A percentile compares a stretch with the other conserved stretches of the same genome.
Evolutionary conservation across 2,329 filamentous ascomycete genomes (phyloP).

Genomic region (Zalaria obscura): DNA sequence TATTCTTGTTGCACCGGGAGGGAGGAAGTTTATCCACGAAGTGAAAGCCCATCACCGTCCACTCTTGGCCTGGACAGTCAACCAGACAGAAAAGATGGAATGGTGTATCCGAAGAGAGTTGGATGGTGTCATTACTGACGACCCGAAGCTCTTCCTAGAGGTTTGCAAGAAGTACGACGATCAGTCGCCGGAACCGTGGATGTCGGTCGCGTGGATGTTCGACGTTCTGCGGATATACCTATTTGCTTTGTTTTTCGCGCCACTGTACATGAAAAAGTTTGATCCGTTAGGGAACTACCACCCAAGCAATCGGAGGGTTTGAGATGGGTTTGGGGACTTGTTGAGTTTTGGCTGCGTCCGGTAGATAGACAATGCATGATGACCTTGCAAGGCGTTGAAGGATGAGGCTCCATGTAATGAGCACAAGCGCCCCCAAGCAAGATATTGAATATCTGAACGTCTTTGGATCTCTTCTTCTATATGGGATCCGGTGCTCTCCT

Average conservation of each 20-base stretch:
- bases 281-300: background rate
- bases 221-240: constrained; percentile 7
- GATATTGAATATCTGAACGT: too few species aligned
- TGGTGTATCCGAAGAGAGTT: constrained; percentile 56
- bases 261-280: constrained; percentile 5
- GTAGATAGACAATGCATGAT: too few species aligned
- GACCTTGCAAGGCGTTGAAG: too few species aligned
- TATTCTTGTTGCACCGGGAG: constrained; percentile 53
- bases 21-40: constrained; percentile 46
- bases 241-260: constrained; percentile 5
- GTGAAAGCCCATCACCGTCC: constrained; percentile 34
- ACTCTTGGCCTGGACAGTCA: constrained; percentile 78
- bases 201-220: constrained; percentile 10
- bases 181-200: constrained; percentile 14
- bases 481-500: too few species aligned
- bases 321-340: too few species aligned
- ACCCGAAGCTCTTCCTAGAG: constrained; percentile 18
- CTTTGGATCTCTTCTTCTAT: too few species aligned
- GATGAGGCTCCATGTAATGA: too few species aligned
- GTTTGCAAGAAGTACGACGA: constrained; percentile 37
- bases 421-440: too few species aligned
- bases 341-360: too few species aligned
- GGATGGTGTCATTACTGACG: constrained; percentile 49
- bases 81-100: constrained; percentile 63
- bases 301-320: too few species aligned